Conservation (phyloP, 139 green algal genomes). For the Tetratostichococcus sp. region DNA sequence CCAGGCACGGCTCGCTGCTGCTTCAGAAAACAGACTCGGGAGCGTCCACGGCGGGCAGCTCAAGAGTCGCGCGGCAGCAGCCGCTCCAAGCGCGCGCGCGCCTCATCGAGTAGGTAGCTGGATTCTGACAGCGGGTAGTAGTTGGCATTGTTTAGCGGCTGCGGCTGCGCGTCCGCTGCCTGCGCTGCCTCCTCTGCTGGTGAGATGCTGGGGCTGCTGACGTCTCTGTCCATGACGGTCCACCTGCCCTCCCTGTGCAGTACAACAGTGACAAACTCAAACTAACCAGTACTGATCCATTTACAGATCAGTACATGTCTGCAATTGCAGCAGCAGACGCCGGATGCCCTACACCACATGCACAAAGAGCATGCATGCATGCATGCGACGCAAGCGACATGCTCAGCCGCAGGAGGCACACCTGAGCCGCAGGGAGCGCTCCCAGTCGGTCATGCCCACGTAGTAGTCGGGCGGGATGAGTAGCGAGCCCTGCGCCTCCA, state of each 20-base stretch:
- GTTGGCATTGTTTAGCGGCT: not conserved
- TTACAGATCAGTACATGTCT: not conserved
- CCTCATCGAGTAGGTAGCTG: not conserved
- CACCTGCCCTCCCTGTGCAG: not conserved
- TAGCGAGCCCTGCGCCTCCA: constrained; percentile 65
- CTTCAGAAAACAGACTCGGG: not conserved
- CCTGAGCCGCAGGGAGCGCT: constrained; percentile 62
- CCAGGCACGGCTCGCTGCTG: too few species aligned
- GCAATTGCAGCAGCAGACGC: too few species aligned
- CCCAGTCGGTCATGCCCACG: constrained; percentile 75
- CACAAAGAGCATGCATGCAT: too few species aligned
- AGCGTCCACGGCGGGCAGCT: not conserved
- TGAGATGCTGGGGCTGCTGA: not conserved
- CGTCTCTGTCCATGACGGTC: not conserved
- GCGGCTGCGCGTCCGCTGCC: not conserved
- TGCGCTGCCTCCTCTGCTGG: not conserved
- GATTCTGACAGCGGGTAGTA: not conserved
- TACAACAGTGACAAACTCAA: too few species aligned
- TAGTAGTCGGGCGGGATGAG: constrained; percentile 80
- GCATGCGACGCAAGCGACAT: too few species aligned
- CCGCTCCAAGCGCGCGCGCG: not conserved
- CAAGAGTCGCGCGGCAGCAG: not conserved
- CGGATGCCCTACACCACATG: too few species aligned
- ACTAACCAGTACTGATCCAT: too few species aligned
- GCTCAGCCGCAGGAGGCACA: too few species aligned